phyloP scores from a whole-genome alignment of 2,329 filamentous ascomycete species.

The Botrytis medusae region DNA sequence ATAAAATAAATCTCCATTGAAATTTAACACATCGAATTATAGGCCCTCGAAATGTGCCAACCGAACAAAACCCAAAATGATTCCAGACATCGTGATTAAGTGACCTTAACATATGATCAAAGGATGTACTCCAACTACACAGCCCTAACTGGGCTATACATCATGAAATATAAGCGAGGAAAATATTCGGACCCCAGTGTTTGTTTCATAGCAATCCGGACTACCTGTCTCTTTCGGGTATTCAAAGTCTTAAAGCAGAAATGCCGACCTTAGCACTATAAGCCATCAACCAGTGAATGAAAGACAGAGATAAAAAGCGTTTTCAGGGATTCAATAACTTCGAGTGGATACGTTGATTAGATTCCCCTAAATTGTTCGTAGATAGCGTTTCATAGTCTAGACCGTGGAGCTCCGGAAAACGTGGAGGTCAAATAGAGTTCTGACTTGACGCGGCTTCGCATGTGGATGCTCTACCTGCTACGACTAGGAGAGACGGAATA shows the following conservation, averaged over 20 bases:
- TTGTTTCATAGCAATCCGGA: not conserved
- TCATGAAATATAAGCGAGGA: not conserved
- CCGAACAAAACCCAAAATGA: not conserved
- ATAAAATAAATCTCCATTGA: not conserved
- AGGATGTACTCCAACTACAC: not conserved
- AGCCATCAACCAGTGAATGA: not conserved
- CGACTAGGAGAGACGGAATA: not conserved
- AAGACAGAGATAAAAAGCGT: not conserved
- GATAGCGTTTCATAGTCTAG: not conserved
- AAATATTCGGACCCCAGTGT: not conserved
- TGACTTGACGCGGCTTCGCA: not conserved
- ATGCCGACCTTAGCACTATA: not conserved
- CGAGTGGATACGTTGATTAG: not conserved
- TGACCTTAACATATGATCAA: not conserved
- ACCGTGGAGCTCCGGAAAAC: not conserved
- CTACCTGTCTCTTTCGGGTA: not conserved
- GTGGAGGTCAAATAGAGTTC: not conserved
- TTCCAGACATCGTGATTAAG: not conserved
- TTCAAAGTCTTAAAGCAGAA: not conserved
- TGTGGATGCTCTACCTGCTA: not conserved
- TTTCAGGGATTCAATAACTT: not conserved
- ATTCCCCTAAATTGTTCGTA: not conserved
- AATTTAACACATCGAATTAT: not conserved
- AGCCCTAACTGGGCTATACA: not conserved
- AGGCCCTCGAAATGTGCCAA: not conserved